Conservation (phyloP, 805 yeast species). For the Spencermartinsiella europaea region DNA sequence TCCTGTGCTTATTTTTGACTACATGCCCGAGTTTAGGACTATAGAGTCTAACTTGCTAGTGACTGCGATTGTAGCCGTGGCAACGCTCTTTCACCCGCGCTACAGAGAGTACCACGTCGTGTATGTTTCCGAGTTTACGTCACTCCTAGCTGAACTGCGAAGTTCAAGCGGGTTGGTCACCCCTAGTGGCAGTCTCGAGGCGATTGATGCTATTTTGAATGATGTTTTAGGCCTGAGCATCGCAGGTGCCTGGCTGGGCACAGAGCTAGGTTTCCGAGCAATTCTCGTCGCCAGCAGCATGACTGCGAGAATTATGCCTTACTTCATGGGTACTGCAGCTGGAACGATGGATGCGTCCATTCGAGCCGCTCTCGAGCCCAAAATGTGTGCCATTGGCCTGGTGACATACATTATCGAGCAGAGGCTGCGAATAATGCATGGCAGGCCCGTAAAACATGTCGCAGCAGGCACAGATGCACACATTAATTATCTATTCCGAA, state of each 20-base stretch:
- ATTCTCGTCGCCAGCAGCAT: conserved; percentile 17
- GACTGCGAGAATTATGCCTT: conserved; percentile 16
- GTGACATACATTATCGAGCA: conserved; percentile 22
- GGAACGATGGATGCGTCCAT: conserved; percentile 3
- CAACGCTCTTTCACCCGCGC: conserved; percentile 16
- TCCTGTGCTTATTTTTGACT: conserved; percentile 20
- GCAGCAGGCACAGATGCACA: background rate
- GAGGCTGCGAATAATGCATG: conserved; percentile 20
- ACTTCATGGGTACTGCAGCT: background rate
- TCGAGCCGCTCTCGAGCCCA: conserved; percentile 3
- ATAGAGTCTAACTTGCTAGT: conserved; percentile 15
- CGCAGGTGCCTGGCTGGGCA: conserved; percentile 23
- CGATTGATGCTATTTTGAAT: conserved; percentile 4
- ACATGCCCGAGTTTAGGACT: conserved; percentile 12
- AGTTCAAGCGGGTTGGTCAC: background rate
- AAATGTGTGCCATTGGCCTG: conserved; percentile 17
- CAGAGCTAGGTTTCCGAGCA: conserved; percentile 20
- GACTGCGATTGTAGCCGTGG: conserved; percentile 17
- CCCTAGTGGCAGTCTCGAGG: background rate
- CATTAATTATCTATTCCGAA: background rate
- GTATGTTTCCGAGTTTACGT: conserved; percentile 14
- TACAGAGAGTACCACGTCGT: conserved; percentile 13
- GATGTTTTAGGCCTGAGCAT: conserved; percentile 15
- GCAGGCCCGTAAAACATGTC: conserved; percentile 6
- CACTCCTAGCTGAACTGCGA: conserved; percentile 5